Evolutionary conservation across 805 yeast genomes (phyloP), one percentile per base, ranked within the genome.

Genomic region (Cyberlindnera meyerae): DNA sequence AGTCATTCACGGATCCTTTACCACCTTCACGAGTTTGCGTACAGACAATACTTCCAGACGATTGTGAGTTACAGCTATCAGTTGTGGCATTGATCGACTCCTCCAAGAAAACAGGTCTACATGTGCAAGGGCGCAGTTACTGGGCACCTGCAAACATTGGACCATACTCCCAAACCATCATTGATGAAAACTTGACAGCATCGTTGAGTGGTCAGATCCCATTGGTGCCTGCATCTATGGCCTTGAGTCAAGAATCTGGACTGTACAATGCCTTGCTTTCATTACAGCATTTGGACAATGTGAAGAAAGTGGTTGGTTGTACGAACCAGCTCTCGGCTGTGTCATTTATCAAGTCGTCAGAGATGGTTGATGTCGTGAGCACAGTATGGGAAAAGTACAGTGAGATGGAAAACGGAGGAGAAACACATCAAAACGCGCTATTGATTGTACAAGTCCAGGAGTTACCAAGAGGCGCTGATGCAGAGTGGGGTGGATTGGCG

Each of bases 121-220:
- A 93, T 53, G 87, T 93, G 8, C 90, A 93, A 50, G 88, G 97
- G 1, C 70, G 89, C 41, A 88, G 97, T 27, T 89, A 84, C 57
- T 93, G 98, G 98, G 97, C 97, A 0, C 98, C 98, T 0, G 90
- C 95, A 25, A 93, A 93, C 48, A 93, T 93, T 31, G 98, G 98
- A 0, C 98, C 98, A 0, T 93, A 93, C 55, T 90, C 98, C 0
- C 98, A 93, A 59, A 74, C 89, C 0, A 75, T 79, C 9, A 58
- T 71, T 5, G 79, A 76, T 44, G 57, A 52, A 11, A 54, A 54
- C 14, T 73, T 76, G 38, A 60, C 69, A 18, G 58, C 77, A 7
- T 79, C 82, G 3, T 66, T 89, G 11, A 85, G 97, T 34, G 98
- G 98, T 0, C 97, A 93, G 62, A 89, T 93, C 26, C 94, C 96